phyloP scores from a whole-genome alignment of 31 red algal genomes.

The Asparagopsis taxiformis region DNA sequence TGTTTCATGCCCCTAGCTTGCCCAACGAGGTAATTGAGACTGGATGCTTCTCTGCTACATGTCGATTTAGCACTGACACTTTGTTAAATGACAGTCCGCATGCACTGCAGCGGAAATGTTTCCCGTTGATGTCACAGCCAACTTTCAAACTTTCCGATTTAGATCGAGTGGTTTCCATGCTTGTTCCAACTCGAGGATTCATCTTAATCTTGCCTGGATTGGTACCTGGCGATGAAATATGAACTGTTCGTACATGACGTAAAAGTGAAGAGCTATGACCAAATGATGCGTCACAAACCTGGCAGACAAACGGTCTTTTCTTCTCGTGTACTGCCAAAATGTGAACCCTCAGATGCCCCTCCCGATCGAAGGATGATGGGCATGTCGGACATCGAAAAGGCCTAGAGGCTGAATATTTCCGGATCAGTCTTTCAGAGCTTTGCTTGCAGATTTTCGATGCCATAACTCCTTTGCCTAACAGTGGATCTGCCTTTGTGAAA shows the following conservation, averaged over 20 bases:
- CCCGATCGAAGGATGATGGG: constrained; percentile 75
- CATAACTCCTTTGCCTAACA: background rate
- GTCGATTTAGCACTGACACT: constrained; percentile 55
- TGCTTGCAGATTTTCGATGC: constrained; percentile 26
- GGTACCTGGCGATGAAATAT: constrained; percentile 49
- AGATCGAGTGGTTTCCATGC: too few relatives aligned
- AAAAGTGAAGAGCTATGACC: constrained; percentile 80
- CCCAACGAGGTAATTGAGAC: constrained; percentile 3
- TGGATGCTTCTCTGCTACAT: constrained; percentile 51
- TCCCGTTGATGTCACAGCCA: constrained; percentile 40
- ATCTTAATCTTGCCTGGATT: constrained; percentile 41
- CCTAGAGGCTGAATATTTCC: constrained; percentile 28
- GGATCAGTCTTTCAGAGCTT: constrained; percentile 22
- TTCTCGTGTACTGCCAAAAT: constrained; percentile 83
- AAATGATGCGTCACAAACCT: constrained; percentile 78
- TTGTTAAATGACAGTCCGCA: constrained; percentile 59
- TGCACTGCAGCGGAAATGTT: constrained; percentile 62
- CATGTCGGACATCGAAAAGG: constrained; percentile 71
- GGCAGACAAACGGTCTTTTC: constrained; percentile 79
- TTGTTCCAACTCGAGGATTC: too few relatives aligned
- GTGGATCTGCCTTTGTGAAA: too few relatives aligned
- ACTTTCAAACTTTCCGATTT: too few relatives aligned
- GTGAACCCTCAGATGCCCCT: constrained; percentile 74
- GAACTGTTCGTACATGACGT: constrained; percentile 68
- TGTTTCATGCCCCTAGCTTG: background rate